Base-by-base conservation (phyloP, 2,329 filamentous ascomycete species). In the Epichloe aotearoae region DNA sequence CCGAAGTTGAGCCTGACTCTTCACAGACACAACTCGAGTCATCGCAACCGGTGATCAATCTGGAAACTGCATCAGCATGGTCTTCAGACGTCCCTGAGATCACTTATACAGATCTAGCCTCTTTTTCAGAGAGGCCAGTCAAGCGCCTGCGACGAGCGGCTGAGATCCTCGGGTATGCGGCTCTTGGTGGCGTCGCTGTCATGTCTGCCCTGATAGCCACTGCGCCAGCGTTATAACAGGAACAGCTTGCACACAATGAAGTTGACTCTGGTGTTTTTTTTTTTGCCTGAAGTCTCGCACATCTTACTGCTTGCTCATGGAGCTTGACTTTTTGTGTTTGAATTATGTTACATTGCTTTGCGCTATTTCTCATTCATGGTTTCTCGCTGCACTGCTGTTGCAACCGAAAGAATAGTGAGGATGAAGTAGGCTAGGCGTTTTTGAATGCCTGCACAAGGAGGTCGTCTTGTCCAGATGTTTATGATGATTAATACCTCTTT, bases 141-240 rank as follows among this genome's bases (percentile, higher is more conserved):
- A 69, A 69, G 46, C 62, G 66, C 5, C 52, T 68, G 41, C 62
- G 64, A 12, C 62, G 60, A 45, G 62, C 62, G 41, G 67, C 65
- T 4, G 67, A 69, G 47, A 61, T 61, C 0, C 54, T 69, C 23
- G 65, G 67, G 8, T 65, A 64, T 38, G 66, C 63, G 11, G 63
- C 67, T 5, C 55, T 69, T 3, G 67, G 67, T 7, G 67, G 67
- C 19, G 58, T 66, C 7, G 66, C 66, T n/a, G 67, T 68, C 39
- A 64, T 69, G 61, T 65, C 66, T 23, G 67, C 65, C 3, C 54
- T 69, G 37, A 69, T 69, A 47, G 67, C 65, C 19, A 69, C 66
- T 3, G 67, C 67, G 3, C 67, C 67, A 3, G 52, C 50, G 2
- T 52, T 61, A 17, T 63, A 40, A 57, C 36, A 38, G 33, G 17